Percentiles rank a stretch among this genome's conserved stretches.
phyloP scores from a whole-genome alignment of 768 basidiomycete genomes.

The Fistulinella prunicolor region DNA sequence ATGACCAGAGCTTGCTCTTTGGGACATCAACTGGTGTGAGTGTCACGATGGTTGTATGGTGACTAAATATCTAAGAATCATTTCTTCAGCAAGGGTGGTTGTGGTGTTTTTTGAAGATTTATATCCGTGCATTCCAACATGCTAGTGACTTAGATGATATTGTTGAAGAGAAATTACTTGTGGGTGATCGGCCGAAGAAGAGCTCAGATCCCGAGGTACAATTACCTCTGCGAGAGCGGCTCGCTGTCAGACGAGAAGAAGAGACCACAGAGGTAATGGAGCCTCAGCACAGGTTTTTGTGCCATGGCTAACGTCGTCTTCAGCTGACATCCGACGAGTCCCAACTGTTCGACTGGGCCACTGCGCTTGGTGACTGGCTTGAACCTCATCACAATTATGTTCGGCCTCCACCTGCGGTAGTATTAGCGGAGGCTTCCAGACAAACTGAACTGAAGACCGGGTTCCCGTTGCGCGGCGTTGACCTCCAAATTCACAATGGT shows the following conservation, averaged over 20 bases:
- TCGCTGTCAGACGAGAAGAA: slow-evolving; percentile 46
- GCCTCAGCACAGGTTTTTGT: slow-evolving; percentile 1
- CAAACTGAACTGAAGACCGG: slow-evolving; percentile 70
- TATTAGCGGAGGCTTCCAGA: slow-evolving; percentile 73
- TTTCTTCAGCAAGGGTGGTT: slow-evolving; percentile 65
- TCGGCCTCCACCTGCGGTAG: slow-evolving; percentile 66
- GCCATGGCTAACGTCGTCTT: slow-evolving; percentile 5
- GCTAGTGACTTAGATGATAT: slow-evolving; percentile 78
- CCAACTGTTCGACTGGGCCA: slow-evolving; percentile 55
- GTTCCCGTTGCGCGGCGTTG: slow-evolving; percentile 62
- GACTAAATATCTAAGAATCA: neutral
- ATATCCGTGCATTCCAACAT: slow-evolving; percentile 74
- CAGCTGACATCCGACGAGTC: slow-evolving; percentile 69
- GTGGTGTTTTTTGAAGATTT: slow-evolving; percentile 65
- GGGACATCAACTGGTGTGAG: slow-evolving; percentile 61
- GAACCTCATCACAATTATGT: slow-evolving; percentile 72
- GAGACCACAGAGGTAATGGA: slow-evolving; percentile 54
- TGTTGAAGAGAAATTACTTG: slow-evolving; percentile 77
- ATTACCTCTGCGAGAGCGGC: slow-evolving; percentile 56
- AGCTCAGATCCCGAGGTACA: slow-evolving; percentile 47
- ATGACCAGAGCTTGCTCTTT: slow-evolving; percentile 68
- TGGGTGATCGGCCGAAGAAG: slow-evolving; percentile 76
- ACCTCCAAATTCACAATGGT: slow-evolving; percentile 35
- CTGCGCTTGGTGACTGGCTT: slow-evolving; percentile 68
- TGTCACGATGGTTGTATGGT: slow-evolving; percentile 5